Evolutionary conservation across 352 stramenopile genomes (phyloP), one percentile per base, ranked within the genome.

Genomic region (Pythium sukuiense): DNA sequence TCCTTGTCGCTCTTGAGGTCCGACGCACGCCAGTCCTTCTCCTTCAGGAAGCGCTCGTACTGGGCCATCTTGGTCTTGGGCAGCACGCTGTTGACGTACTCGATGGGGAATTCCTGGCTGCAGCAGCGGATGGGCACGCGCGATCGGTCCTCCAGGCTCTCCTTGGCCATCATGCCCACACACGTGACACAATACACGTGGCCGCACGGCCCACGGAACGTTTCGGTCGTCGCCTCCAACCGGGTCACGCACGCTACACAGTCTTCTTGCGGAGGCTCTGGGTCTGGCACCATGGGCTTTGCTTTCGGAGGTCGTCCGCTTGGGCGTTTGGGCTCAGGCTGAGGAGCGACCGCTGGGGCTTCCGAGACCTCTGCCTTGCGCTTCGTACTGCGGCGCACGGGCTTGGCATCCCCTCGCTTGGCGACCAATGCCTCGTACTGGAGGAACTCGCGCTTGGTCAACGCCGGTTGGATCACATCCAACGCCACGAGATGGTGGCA

Each of bases 181-280:
- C 77, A 88, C 13, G 41, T 30, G 6, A 71, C 9, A 59, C 76
- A 88, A 61, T 88, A 82, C 13, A 70, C 56, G 55, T 88, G 76
- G 3, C 61, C 64, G 54, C 75, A 86, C 1, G 69, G 69, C 0
- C 65, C 70, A 1, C 63, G 46, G 4, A 67, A 43, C 26, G 55
- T 67, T 6, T 75, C 63, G 7, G n/a, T 55, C 7, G 39, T 24
- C 18, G 14, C 5, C 13, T 14, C 29, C 2, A 77, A 39, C 12
- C 30, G 12, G 12, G 41, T 46, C 43, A 74, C 70, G 48, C 76
- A 85, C 18, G 74, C 59, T n/a, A 63, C 43, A 9, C 74, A 82
- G 18, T 72, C 41, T 9, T n/a, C 55, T 6, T 37, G 16, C 13
- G 50, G 30, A 3, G 48, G 55, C 26, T 71, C 27, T 2, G 39